Evolutionary conservation across 2,329 filamentous ascomycete genomes (phyloP).

Genomic region (Fusarium xylarioides): DNA sequence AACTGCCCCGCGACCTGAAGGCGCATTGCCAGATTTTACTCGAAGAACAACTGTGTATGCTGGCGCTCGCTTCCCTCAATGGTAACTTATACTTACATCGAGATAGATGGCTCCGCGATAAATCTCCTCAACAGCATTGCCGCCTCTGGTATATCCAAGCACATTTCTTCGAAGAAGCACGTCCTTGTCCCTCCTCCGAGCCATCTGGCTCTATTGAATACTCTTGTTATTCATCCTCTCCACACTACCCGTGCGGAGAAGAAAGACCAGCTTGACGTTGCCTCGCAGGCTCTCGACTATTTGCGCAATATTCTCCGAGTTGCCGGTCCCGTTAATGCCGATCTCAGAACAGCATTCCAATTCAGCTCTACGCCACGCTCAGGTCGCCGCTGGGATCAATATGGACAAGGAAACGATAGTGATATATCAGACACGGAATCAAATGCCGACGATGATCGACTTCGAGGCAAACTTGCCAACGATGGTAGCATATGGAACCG

Average conservation of each 20-base stretch:
- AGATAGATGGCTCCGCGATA: conserved; percentile 57
- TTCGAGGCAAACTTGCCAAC: conserved; percentile 69
- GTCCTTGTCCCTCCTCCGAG: conserved; percentile 74
- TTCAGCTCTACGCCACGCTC: conserved; percentile 59
- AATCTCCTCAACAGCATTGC: conserved; percentile 72
- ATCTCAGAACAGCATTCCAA: conserved; percentile 75
- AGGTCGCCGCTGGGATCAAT: conserved; percentile 47
- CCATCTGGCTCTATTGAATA: conserved; percentile 80
- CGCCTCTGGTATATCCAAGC: conserved; percentile 57
- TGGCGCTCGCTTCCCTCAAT: not conserved
- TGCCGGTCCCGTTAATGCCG: conserved; percentile 75
- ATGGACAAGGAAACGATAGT: conserved; percentile 54
- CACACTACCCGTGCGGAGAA: conserved; percentile 78
- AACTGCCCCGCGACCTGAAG: conserved; percentile 70
- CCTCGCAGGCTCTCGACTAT: conserved; percentile 74
- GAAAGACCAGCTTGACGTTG: conserved; percentile 67
- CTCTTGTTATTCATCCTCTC: conserved; percentile 81
- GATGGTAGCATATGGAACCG: conserved; percentile 74
- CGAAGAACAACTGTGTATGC: conserved; percentile 76
- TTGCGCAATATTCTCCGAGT: conserved; percentile 72
- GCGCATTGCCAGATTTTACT: conserved; percentile 76
- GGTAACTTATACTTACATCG: not conserved
- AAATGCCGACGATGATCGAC: conserved; percentile 59
- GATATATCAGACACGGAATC: conserved; percentile 53
- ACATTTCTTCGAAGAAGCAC: conserved; percentile 47